Conservation (phyloP, 2,329 filamentous ascomycete genomes). For the Aureobasidium lini region DNA sequence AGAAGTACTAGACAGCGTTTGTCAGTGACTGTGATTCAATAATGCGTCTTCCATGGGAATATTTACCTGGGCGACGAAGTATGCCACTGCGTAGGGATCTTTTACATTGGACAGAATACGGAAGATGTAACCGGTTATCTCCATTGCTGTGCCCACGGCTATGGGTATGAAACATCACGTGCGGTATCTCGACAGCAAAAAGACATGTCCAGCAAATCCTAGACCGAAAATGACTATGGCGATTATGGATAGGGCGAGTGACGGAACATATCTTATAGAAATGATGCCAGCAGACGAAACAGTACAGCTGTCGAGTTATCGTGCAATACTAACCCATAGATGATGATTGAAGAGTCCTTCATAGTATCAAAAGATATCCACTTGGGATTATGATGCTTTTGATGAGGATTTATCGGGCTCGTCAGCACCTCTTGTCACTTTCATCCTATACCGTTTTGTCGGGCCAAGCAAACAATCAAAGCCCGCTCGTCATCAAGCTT, state of each 20-base stretch:
- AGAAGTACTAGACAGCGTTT: conserved; percentile 43
- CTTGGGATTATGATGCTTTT: background rate
- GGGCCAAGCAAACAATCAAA: background rate
- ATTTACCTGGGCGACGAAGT: conserved; percentile 43
- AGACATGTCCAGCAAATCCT: conserved; percentile 25
- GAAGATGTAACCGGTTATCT: conserved; percentile 45
- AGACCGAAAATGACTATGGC: background rate
- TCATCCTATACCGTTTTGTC: background rate
- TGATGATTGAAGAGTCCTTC: background rate
- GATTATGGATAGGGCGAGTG: background rate
- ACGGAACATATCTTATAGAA: background rate
- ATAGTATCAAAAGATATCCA: background rate
- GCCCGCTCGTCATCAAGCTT: background rate
- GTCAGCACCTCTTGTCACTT: background rate
- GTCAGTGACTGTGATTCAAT: background rate
- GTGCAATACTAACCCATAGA: background rate
- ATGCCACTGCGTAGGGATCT: conserved; percentile 48
- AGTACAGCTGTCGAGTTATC: background rate
- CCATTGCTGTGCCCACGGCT: conserved; percentile 39
- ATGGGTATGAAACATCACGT: conserved; percentile 44
- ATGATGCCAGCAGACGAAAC: background rate
- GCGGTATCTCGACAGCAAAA: conserved; percentile 28
- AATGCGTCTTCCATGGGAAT: background rate
- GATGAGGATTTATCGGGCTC: background rate
- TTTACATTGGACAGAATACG: conserved; percentile 42